Evolutionary conservation across 345 rosid species (phyloP).

Genomic region (Citrus medica): DNA sequence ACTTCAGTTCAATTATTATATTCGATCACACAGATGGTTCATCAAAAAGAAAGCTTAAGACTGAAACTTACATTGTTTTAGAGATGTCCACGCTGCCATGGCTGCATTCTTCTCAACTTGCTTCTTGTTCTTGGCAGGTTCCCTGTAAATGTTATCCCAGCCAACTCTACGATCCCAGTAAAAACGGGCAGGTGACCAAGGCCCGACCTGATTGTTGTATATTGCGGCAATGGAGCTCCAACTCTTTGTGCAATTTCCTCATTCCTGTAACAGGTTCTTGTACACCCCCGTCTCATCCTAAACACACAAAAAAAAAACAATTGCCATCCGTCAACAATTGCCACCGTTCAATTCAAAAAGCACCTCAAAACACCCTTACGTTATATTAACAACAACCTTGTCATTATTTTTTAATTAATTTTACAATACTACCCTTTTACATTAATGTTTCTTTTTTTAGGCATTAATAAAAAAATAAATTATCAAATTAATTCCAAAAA

Average conservation of each 20-base stretch:
- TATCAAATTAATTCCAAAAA: too few relatives aligned
- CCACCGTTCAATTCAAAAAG: too few relatives aligned
- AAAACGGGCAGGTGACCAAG: conserved; percentile 96
- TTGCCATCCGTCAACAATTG: conserved; percentile 15
- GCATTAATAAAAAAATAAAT: too few relatives aligned
- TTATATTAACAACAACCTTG: too few relatives aligned
- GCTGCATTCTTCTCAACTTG: conserved; percentile 99
- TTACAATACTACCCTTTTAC: too few relatives aligned
- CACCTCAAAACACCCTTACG: too few relatives aligned
- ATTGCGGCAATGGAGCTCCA: conserved; percentile 87
- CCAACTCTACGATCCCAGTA: conserved; percentile 92
- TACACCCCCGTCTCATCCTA: conserved; percentile 99
- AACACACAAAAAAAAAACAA: conserved; percentile 7
- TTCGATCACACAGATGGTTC: not conserved
- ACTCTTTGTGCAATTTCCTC: conserved; percentile 85
- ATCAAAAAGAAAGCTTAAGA: not conserved
- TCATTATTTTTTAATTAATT: too few relatives aligned
- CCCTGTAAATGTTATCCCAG: conserved; percentile 91
- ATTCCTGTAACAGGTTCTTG: conserved; percentile 84
- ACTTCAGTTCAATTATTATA: not conserved
- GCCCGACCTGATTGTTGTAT: conserved; percentile 88
- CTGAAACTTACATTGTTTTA: conserved; percentile 71
- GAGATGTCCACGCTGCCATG: conserved; percentile 96
- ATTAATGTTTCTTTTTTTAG: too few relatives aligned
- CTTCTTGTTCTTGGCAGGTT: conserved; percentile 92